These are phyloP conservation scores for Gynochthodes officinalis DNA, from an alignment of 257 asterid genomes.

Conservation along the genomic window DNA sequence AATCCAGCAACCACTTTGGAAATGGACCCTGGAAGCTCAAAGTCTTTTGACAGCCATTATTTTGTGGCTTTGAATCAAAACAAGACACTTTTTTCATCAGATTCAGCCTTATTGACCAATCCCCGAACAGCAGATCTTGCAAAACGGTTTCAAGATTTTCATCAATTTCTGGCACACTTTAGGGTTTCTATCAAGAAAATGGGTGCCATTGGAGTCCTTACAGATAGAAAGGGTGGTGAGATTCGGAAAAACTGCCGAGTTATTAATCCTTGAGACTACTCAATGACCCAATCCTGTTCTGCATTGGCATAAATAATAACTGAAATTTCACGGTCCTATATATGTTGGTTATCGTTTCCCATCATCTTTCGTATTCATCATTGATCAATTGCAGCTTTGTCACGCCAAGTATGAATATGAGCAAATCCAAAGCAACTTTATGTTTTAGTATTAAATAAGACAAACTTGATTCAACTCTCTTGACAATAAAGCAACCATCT, in stretches of 20 bases:
- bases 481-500: not conserved
- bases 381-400: not conserved
- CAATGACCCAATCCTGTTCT: not conserved
- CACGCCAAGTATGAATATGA: not conserved
- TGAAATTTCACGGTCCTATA: too few relatives aligned
- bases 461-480: not conserved
- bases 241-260: slow-evolving; percentile 44
- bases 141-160: slow-evolving; percentile 11
- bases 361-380: too few relatives aligned
- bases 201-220: slow-evolving; percentile 48
- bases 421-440: not conserved
- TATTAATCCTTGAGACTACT: not conserved
- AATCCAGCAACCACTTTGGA: slow-evolving; percentile 32
- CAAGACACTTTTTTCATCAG: slow-evolving; percentile 47
- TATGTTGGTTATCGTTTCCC: too few relatives aligned
- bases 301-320: not conserved
- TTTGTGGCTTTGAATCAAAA: slow-evolving; percentile 28
- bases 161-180: slow-evolving; percentile 28
- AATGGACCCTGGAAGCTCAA: slow-evolving; percentile 50
- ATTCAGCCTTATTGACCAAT: slow-evolving; percentile 47
- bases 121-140: slow-evolving; percentile 21
- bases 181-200: slow-evolving; percentile 47
- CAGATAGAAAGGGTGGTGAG: slow-evolving; percentile 36
- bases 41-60: slow-evolving; percentile 36
- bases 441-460: not conserved